Base-by-base conservation (phyloP, 2,329 filamentous ascomycete species). In the Botryotinia calthae region DNA sequence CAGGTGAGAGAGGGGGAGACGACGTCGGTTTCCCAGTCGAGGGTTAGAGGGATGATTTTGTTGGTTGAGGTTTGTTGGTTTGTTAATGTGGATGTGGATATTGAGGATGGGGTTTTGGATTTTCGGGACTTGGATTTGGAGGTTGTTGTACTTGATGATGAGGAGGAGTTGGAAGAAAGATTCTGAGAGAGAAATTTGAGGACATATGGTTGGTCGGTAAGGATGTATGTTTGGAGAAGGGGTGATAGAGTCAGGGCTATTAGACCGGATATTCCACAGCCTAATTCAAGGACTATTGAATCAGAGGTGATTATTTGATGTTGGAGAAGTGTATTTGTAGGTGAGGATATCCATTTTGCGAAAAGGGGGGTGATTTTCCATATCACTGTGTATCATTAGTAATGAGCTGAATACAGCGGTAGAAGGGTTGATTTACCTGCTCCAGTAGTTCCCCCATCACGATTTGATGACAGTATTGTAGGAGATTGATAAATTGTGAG, bases 311-410 rank as follows among this genome's bases (percentile, higher is more conserved):
- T 61, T 22, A 59, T 44, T 20, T 37, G 54, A 37, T 59, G 56
- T n/a, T 70, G 54, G 4, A 70, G 28, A 8, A 98, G 85, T 0
- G 89, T 81, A 80, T 94, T 94, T 44, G 82, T 79, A 2, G 86
- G 82, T 5, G 86, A 86, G 48, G 89, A 85, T 63, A 98, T 86
- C 94, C 94, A 98, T 76, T 89, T 85, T 34, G 95, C 93, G 79
- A 98, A 90, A 62, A 90, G 85, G 14, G 95, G 94, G 0, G 94
- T 95, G 77, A 97, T 91, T 82, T 93, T 94, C 96, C 96, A 99
- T 14, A 98, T 85, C 28, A 97, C 94, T 92, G 73, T 56, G 62
- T 12, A 42, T 2, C n/a, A 56, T 72, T 56, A 70, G 31, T 22
- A n/a, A 51, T 40, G 22, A 22, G 7, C 5, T 4, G n/a, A 34